Evolutionary conservation across 352 stramenopile species (phyloP).

Genomic region (Phytophthora hibernalis): DNA sequence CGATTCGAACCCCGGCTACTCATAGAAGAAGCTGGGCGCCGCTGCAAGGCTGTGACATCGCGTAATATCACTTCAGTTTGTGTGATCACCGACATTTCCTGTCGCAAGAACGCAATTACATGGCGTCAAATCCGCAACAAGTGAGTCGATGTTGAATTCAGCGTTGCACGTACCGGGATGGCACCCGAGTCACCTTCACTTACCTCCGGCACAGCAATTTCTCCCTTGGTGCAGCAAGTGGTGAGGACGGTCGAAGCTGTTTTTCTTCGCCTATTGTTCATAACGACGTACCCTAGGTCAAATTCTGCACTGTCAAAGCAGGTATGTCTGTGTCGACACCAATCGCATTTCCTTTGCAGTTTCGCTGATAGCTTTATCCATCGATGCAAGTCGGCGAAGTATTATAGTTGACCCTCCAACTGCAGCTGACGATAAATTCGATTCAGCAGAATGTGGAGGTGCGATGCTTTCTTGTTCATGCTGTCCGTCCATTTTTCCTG

Average conservation of each 20-base stretch:
- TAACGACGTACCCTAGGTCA: slow-evolving; percentile 46
- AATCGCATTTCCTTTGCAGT: slow-evolving; percentile 63
- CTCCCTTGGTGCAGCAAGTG: slow-evolving; percentile 2
- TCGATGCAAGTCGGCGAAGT: slow-evolving; percentile 54
- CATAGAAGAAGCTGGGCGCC: slow-evolving; percentile 25
- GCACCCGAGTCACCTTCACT: slow-evolving; percentile 28
- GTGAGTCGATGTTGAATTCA: slow-evolving; percentile 63
- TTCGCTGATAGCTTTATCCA: slow-evolving; percentile 73
- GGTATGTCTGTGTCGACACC: slow-evolving; percentile 42
- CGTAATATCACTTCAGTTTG: slow-evolving; percentile 58
- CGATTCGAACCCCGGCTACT: slow-evolving; percentile 17
- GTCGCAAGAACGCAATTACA: slow-evolving; percentile 69
- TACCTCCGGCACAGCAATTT: slow-evolving; percentile 23
- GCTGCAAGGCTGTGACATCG: slow-evolving; percentile 55
- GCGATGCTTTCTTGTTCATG: slow-evolving; percentile 1
- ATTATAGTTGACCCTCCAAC: slow-evolving; percentile 29
- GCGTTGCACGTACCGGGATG: slow-evolving; percentile 29
- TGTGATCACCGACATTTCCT: slow-evolving; percentile 70
- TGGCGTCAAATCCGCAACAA: slow-evolving; percentile 78
- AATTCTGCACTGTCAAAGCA: slow-evolving; percentile 9
- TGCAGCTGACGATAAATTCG: neutral
- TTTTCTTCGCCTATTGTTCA: slow-evolving; percentile 46
- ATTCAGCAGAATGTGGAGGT: neutral
- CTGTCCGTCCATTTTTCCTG: neutral
- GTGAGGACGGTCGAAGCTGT: slow-evolving; percentile 9